phyloP scores from a whole-genome alignment of 495 filamentous ascomycete species.

The Pyrenopolyporus hunteri region DNA sequence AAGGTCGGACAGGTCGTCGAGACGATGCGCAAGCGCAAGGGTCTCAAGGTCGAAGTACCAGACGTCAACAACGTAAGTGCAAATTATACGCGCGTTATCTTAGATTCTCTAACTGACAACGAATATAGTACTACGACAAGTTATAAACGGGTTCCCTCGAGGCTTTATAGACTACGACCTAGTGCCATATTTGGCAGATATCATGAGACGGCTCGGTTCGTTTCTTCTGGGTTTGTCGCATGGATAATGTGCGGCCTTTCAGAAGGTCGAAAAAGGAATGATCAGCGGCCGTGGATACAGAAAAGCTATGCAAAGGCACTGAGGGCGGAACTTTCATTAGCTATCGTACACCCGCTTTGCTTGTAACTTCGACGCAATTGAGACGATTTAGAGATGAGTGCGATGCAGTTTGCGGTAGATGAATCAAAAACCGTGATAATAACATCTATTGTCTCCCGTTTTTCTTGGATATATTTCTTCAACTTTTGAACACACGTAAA shows the following conservation, averaged over 20 bases:
- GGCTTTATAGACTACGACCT: conserved; percentile 48
- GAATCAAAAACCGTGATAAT: not conserved
- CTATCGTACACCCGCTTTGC: conserved; percentile 37
- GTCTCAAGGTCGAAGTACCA: conserved; percentile 93
- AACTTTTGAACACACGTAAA: too few species aligned
- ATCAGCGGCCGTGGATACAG: conserved; percentile 41
- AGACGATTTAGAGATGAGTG: conserved; percentile 33
- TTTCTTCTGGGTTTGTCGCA: conserved; percentile 27
- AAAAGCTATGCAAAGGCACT: conserved; percentile 43
- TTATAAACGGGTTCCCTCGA: conserved; percentile 66
- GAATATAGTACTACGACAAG: conserved; percentile 94
- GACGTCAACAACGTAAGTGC: conserved; percentile 89
- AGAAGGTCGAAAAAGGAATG: conserved; percentile 39
- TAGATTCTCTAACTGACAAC: conserved; percentile 54
- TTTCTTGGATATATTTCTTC: too few species aligned
- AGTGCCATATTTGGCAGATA: conserved; percentile 44
- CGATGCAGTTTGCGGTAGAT: conserved; percentile 2
- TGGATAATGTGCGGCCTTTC: conserved; percentile 34
- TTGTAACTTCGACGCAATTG: conserved; percentile 40
- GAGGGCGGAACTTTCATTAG: conserved; percentile 39
- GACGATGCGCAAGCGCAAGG: conserved; percentile 98
- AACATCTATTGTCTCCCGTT: too few species aligned
- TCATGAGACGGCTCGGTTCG: conserved; percentile 40
- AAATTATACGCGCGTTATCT: not conserved
- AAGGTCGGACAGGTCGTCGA: conserved; percentile 86